phyloP scores from a whole-genome alignment of 2,329 filamentous ascomycete species.

The Amphichorda felina region DNA sequence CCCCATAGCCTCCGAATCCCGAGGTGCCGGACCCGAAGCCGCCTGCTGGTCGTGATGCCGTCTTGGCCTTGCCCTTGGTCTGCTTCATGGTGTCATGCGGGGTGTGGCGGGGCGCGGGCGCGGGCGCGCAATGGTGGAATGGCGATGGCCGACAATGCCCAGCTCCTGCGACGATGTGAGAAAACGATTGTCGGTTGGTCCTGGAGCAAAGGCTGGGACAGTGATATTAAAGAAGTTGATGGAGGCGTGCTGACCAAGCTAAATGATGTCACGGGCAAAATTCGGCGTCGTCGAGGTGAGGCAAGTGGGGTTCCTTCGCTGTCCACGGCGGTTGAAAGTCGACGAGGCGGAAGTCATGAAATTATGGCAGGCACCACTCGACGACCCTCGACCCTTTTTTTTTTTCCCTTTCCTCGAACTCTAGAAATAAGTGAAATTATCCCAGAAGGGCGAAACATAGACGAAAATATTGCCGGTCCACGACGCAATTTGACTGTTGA shows the following conservation, averaged over 20 bases:
- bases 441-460: too few species aligned
- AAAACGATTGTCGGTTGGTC: neutral
- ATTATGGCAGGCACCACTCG: neutral
- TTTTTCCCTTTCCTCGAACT: neutral
- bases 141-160: too few species aligned
- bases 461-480: too few species aligned
- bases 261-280: conserved; percentile 1
- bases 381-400: neutral
- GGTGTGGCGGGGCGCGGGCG: neutral
- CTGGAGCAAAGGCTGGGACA: too few species aligned
- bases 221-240: too few species aligned
- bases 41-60: neutral
- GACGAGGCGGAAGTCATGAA: neutral
- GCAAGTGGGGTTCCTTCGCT: neutral
- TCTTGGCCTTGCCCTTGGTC: conserved; percentile 3
- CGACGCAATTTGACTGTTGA: neutral
- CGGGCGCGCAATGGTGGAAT: neutral
- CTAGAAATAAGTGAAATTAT: neutral
- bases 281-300: neutral
- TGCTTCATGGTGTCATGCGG: conserved; percentile 3
- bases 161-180: too few species aligned
- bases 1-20: conserved; percentile 5
- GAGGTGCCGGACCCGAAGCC: neutral
- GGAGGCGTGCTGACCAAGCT: neutral
- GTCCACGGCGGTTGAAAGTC: neutral